Evolutionary conservation across 768 basidiomycete genomes (phyloP).

Genomic region (Leccinum fibrillosum): DNA sequence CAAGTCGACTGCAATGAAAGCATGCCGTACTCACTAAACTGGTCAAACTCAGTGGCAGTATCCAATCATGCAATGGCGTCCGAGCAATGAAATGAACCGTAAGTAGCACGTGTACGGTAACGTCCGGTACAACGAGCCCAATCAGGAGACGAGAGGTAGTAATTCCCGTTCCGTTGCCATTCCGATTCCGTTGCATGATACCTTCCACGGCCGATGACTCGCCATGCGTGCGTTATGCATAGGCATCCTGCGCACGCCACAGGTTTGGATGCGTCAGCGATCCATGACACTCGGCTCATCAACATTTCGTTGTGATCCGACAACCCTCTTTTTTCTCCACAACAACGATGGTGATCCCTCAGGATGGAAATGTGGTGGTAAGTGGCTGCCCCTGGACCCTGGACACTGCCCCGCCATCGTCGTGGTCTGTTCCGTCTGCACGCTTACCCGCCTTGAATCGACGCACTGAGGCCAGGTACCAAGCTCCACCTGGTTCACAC

Average conservation of each 20-base stretch:
- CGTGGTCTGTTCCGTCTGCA: neutral
- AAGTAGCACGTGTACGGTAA: neutral
- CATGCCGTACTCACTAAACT: neutral
- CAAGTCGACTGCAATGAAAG: neutral
- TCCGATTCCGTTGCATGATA: neutral
- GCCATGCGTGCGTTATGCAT: neutral
- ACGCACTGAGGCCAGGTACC: neutral
- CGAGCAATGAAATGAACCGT: neutral
- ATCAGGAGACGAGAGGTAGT: neutral
- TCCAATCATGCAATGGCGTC: neutral
- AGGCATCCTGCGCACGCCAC: neutral
- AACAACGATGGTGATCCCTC: neutral
- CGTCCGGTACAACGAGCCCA: neutral
- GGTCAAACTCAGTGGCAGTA: neutral
- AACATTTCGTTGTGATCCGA: neutral
- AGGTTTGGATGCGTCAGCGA: neutral
- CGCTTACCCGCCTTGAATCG: neutral
- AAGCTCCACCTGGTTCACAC: neutral
- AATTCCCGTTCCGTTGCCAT: neutral
- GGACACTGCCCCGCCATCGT: neutral
- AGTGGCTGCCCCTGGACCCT: neutral
- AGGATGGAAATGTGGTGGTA: neutral
- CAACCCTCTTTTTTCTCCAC: neutral
- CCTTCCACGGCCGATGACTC: neutral
- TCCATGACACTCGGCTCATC: neutral